Percentiles rank a stretch among this genome's conserved stretches.
phyloP scores from a whole-genome alignment of 2,329 filamentous ascomycete genomes.

The Penicillium palitans region DNA sequence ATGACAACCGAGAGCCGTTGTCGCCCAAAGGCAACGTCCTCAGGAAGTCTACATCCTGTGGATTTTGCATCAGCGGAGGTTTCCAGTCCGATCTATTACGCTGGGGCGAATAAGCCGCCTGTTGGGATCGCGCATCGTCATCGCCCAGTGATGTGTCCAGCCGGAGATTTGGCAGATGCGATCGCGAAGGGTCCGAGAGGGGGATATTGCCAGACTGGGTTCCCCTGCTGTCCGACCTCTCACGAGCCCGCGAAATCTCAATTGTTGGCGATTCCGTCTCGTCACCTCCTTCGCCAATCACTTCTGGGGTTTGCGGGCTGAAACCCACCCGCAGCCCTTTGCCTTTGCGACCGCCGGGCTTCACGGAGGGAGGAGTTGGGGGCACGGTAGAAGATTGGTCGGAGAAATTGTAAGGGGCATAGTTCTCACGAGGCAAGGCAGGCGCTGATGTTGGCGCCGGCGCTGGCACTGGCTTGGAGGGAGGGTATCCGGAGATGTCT shows the following conservation, averaged over 20 bases:
- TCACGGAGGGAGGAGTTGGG: conserved; percentile 21
- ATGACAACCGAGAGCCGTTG: conserved; percentile 41
- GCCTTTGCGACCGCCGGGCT: conserved; percentile 46
- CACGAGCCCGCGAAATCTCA: conserved; percentile 63
- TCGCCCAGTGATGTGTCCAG: conserved; percentile 37
- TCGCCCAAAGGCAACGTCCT: conserved; percentile 32
- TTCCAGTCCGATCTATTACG: conserved; percentile 24
- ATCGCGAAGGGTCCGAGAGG: conserved; percentile 17
- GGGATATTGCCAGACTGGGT: conserved; percentile 14
- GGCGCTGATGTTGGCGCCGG: conserved; percentile 15
- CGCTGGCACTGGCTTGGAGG: not conserved
- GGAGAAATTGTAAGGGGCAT: conserved; percentile 21
- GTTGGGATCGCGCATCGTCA: conserved; percentile 18
- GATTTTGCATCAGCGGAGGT: conserved; percentile 35
- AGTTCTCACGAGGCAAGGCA: conserved; percentile 25
- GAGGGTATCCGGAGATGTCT: conserved; percentile 24
- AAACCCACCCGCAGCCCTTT: conserved; percentile 77
- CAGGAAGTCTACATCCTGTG: conserved; percentile 42
- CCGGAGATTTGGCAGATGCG: conserved; percentile 30
- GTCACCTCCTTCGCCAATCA: conserved; percentile 91
- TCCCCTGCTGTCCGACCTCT: conserved; percentile 19
- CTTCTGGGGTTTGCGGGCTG: conserved; percentile 67
- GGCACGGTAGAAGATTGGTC: conserved; percentile 2
- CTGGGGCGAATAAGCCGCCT: conserved; percentile 9
- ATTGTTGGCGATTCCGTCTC: conserved; percentile 71